Evolutionary conservation across 2,329 filamentous ascomycete species (phyloP), one percentile per base, ranked within the genome.

Genomic region (Aspergillus hortae): DNA sequence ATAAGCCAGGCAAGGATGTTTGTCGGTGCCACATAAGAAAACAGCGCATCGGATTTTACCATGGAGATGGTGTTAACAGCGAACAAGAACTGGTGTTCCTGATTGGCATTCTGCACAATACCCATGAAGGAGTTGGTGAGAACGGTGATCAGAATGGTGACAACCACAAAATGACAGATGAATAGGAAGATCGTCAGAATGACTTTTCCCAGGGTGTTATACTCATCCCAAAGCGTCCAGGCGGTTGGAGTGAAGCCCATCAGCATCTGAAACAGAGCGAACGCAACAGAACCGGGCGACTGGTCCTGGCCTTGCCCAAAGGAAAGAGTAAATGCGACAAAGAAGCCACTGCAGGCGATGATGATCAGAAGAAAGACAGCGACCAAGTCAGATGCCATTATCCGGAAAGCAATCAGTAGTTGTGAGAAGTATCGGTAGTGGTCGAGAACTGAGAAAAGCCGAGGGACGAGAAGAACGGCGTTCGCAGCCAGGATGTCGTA

Each of bases 351-450:
- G 72, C 92, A 96, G 57, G 86, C 84, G 58, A 96, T 91, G 42
- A 95, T 72, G 48, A 96, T 90, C 42, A 96, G 77, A 1, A 94
- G 78, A 48, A 94, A 86, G 1, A 96, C 86, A 2, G 92, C 92
- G 4, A 90, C 83, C 21, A 97, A 76, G 67, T 97, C 92, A 46
- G 92, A 83, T 1, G 90, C 90, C 91, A 97, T 96, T 67, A 96
- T 84, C 17, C 92, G 85, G 65, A 97, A 96, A 3, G 92, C 92
- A 59, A 96, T 95, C 47, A 96, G 81, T 17, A 97, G 80, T 71
- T 96, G 92, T 1, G 92, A 96, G 69, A 96, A 96, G 73, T 96
- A 96, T 60, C 89, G 89, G 68, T 95, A 96, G 70, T 96, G 92
- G 65, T 97, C 92, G 55, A 97, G 80, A 14, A 96, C 85, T 53